Evolutionary conservation across 192 early-diverging fungal genomes (phyloP), one percentile per base, ranked within the genome.

Genomic region (Coemansia reversa): DNA sequence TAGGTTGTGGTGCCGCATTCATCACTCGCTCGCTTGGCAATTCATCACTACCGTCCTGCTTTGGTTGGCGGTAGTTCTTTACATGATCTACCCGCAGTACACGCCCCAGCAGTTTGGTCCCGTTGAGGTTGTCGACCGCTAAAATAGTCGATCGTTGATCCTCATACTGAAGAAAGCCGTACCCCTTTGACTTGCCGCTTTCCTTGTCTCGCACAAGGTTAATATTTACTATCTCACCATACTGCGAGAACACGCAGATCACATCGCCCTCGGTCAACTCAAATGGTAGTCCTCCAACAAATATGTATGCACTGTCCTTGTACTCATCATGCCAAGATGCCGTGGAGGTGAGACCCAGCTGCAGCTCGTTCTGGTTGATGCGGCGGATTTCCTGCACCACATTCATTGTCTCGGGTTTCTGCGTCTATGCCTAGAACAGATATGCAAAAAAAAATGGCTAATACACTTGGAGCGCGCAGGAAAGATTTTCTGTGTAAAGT

Each of bases 61-160:
- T 88, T 29, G 84, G 84, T 32, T 85, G 84, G 33, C 86, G 76
- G 66, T 89, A 89, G 28, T 82, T 74, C 59, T 83, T 83, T 9
- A 86, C 85, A 66, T 93, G 91, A 70, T 93, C 91, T 0, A 93
- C 91, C 49, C 90, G 86, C 55, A 93, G 32, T 23, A 81, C 82
- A 24, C 91, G 81, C 20, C 74, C 78, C 23, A 81, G 66, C 27
- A 81, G 50, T 50, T 86, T 83, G 47, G 75, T 75, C 7, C 94
- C 94, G 71, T 94, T 94, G 32, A 98, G 84, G 74, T 98, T 98
- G 78, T 98, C 96, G 5, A 98, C 96, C 0, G 94, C 93, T 33
- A 98, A 81, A 1, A 94, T 75, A 4, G 95, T 97, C 56, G 87
- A 90, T 55, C 91, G 72, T 69, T 98, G 94, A 84, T 97, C 94